Evolutionary conservation across 2,329 filamentous ascomycete species (phyloP).

Genomic region (Madurella mycetomatis): DNA sequence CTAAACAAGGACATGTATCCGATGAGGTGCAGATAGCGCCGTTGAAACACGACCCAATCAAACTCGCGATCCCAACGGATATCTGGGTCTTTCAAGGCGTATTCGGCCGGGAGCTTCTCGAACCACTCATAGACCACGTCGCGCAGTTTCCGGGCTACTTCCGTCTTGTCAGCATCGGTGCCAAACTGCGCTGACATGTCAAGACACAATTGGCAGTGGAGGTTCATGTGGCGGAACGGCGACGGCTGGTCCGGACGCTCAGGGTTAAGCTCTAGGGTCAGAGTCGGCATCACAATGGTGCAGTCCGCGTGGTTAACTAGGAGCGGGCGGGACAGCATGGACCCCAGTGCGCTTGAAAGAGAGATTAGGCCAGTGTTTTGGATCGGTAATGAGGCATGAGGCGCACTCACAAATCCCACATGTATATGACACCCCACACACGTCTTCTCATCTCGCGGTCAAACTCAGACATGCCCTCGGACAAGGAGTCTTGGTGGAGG

Average conservation of each 20-base stretch:
- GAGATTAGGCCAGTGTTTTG: conserved; percentile 20
- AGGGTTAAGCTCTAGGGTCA: conserved; percentile 34
- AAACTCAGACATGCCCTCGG: conserved; percentile 38
- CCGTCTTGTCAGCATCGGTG: conserved; percentile 4
- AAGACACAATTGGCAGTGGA: conserved; percentile 36
- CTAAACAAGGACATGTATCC: conserved; percentile 27
- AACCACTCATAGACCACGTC: conserved; percentile 34
- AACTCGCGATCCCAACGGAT: conserved; percentile 28
- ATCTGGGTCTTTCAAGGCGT: conserved; percentile 24
- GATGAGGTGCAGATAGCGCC: conserved; percentile 29
- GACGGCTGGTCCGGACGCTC: conserved; percentile 34
- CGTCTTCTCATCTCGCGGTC: conserved; percentile 44
- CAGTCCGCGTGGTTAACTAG: conserved; percentile 40
- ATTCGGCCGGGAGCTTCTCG: conserved; percentile 27
- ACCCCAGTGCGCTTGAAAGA: conserved; percentile 34
- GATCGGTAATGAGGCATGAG: neutral
- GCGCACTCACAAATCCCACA: conserved; percentile 43
- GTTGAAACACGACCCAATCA: conserved; percentile 28
- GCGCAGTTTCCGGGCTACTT: conserved; percentile 21
- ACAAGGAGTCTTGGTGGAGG: conserved; percentile 36
- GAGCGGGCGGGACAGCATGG: conserved; percentile 40
- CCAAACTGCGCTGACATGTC: conserved; percentile 16
- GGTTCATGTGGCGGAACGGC: conserved; percentile 39
- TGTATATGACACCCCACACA: conserved; percentile 42
- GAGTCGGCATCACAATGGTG: conserved; percentile 37